Evolutionary conservation across 495 filamentous ascomycete species (phyloP).

Genomic region (Trichoderma erinaceum): DNA sequence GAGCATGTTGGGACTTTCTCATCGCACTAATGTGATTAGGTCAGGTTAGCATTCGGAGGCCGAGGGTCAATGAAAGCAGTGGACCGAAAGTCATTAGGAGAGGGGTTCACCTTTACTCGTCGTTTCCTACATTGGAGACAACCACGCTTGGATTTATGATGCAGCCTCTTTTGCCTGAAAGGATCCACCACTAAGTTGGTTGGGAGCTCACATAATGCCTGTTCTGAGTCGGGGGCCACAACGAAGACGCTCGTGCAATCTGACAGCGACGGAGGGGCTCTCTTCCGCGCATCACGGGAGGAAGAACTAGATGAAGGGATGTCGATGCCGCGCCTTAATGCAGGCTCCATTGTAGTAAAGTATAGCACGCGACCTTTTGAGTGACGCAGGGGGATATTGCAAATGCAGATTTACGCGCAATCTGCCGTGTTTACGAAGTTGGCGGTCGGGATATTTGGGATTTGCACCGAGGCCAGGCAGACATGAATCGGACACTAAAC

Average conservation of each 20-base stretch:
- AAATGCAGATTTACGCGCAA: not conserved
- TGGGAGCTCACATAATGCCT: slow-evolving; percentile 15
- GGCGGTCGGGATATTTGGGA: not conserved
- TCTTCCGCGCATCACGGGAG: not conserved
- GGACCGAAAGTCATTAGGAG: not conserved
- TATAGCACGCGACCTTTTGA: not conserved
- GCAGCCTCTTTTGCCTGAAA: slow-evolving; percentile 19
- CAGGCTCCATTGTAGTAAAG: not conserved
- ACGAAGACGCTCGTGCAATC: not conserved
- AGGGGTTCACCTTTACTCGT: slow-evolving; percentile 19
- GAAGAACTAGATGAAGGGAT: not conserved
- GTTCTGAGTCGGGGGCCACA: not conserved
- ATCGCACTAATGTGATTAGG: not conserved
- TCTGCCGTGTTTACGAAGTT: not conserved
- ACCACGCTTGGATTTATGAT: slow-evolving; percentile 21
- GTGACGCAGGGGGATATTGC: not conserved
- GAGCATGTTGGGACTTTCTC: not conserved
- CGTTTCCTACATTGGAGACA: slow-evolving; percentile 24
- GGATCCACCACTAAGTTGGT: slow-evolving; percentile 17
- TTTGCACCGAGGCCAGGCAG: not conserved
- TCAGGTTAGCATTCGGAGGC: not conserved
- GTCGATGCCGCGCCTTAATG: not conserved
- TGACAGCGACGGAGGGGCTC: not conserved
- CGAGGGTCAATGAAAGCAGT: not conserved
- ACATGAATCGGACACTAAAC: not conserved